Base-by-base conservation (phyloP, 2,329 filamentous ascomycete genomes). In the Diaporthe sp. region DNA sequence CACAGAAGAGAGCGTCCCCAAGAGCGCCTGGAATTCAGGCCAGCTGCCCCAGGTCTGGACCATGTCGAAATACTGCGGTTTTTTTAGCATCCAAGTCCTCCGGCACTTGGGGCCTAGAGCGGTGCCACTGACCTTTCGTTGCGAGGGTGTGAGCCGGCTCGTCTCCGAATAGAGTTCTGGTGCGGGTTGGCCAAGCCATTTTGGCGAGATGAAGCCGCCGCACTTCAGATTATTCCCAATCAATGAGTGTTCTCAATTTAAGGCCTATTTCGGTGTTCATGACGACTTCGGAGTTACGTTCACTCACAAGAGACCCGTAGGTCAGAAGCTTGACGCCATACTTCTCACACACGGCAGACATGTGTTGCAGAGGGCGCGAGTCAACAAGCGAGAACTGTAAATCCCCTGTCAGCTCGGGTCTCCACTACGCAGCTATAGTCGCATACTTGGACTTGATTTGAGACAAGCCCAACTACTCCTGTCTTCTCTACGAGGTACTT, bases 361-460 rank as follows among this genome's bases (percentile, higher is more conserved):
- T 83, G 20, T 79, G 78, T 17, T 76, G 68, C 3, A 82, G 74
- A 17, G 82, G 83, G 1, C 83, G 79, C 7, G 81, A 79, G 65
- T 84, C 82, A 22, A 84, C 55, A 7, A 84, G 78, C 1, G 82
- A 84, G 76, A 84, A 84, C 82, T 84, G 42, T 9, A 20, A 68
- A 28, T 47, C 22, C 22, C n/a, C 25, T 51, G 20, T 47, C 25
- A 22, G 28, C 34, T 25, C 10, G 4, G 25, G 31, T 55, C 15
- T n/a, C 31, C 9, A 31, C n/a, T 37, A 20, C 9, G 31, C 49
- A 12, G 49, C 31, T 25, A 2, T 34, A 20, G 53, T 25, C 22
- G 71, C 80, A 75, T 75, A 82, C 84, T 76, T 85, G 84, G 20
- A 83, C 78, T 47, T 84, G 83, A 44, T 84, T 84, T 9, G 82